These are phyloP conservation scores for Knoxdaviesia capensis DNA, from an alignment of 2,329 filamentous ascomycete genomes.

Conservation along the genomic window DNA sequence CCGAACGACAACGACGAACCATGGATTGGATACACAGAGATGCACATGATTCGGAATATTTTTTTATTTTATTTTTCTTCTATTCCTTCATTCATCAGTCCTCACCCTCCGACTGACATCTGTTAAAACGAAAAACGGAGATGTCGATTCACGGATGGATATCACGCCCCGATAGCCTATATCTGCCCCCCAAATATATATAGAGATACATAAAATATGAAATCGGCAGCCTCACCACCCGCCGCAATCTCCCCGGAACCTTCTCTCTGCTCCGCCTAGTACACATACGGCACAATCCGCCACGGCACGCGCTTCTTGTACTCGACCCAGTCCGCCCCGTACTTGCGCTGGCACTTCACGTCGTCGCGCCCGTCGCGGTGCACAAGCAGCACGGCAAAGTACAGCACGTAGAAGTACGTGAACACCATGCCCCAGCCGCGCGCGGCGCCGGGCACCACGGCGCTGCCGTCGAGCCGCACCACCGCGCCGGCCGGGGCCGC, in stretches of 20 bases:
- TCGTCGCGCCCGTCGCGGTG: conserved; percentile 79
- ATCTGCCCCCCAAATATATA: too few species aligned
- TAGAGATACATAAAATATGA: too few species aligned
- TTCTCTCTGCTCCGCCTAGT: conserved; percentile 24
- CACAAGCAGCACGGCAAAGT: conserved; percentile 71
- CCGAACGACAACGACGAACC: too few species aligned
- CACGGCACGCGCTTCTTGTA: conserved; percentile 70
- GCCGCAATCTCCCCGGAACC: neutral
- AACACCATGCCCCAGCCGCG: conserved; percentile 71
- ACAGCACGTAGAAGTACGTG: conserved; percentile 87
- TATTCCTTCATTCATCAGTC: too few species aligned
- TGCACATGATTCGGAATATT: too few species aligned
- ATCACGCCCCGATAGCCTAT: too few species aligned
- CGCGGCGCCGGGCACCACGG: conserved; percentile 51
- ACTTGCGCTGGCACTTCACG: conserved; percentile 78
- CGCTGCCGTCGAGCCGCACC: conserved; percentile 36
- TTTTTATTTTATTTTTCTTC: too few species aligned
- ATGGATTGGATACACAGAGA: too few species aligned
- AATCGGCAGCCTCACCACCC: too few species aligned
- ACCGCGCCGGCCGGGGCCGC: conserved; percentile 25
- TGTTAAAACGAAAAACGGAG: too few species aligned
- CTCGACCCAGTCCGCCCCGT: conserved; percentile 77
- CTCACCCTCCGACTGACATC: too few species aligned
- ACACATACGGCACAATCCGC: conserved; percentile 69
- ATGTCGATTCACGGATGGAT: too few species aligned